Percentiles rank a stretch among this genome's conserved stretches.
Conservation (phyloP, 73 alveolate species). For the Diophrys appendiculata region DNA sequence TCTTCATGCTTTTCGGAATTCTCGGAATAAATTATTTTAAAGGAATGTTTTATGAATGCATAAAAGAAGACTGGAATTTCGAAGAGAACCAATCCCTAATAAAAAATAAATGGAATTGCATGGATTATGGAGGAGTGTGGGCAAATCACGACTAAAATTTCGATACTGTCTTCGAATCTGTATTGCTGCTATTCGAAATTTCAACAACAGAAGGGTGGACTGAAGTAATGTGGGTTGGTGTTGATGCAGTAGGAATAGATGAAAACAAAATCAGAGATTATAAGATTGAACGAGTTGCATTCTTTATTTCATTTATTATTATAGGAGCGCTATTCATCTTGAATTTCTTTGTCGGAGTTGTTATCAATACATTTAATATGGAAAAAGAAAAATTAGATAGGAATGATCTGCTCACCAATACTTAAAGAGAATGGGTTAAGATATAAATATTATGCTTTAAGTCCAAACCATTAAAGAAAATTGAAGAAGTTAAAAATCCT, state of each 20-base stretch:
- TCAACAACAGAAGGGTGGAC: slow-evolving; percentile 71
- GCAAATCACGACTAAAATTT: slow-evolving; percentile 57
- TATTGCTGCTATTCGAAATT: slow-evolving; percentile 63
- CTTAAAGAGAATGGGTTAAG: slow-evolving; percentile 22
- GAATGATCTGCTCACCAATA: slow-evolving; percentile 13
- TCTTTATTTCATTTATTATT: slow-evolving; percentile 54
- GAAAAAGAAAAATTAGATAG: slow-evolving; percentile 29
- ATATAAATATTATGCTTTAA: too few species aligned
- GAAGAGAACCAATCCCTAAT: slow-evolving; percentile 18
- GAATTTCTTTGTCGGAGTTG: slow-evolving; percentile 77
- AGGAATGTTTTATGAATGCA: slow-evolving; percentile 69
- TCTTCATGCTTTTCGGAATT: slow-evolving; percentile 69
- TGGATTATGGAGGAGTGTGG: slow-evolving; percentile 74
- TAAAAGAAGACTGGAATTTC: slow-evolving; percentile 2
- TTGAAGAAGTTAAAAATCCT: too few species aligned
- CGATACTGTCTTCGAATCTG: slow-evolving; percentile 68
- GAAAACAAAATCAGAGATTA: slow-evolving; percentile 7
- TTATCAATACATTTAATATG: slow-evolving; percentile 62
- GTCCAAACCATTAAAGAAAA: too few species aligned
- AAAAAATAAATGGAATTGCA: slow-evolving; percentile 38
- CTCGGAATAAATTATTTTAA: slow-evolving; percentile 62
- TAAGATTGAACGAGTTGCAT: slow-evolving; percentile 18
- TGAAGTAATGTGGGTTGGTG: slow-evolving; percentile 62
- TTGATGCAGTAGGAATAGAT: slow-evolving; percentile 34
- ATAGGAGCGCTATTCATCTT: slow-evolving; percentile 66